Evolutionary conservation across 805 yeast species (phyloP).

Genomic region (Barnettozyma botsteinii): DNA sequence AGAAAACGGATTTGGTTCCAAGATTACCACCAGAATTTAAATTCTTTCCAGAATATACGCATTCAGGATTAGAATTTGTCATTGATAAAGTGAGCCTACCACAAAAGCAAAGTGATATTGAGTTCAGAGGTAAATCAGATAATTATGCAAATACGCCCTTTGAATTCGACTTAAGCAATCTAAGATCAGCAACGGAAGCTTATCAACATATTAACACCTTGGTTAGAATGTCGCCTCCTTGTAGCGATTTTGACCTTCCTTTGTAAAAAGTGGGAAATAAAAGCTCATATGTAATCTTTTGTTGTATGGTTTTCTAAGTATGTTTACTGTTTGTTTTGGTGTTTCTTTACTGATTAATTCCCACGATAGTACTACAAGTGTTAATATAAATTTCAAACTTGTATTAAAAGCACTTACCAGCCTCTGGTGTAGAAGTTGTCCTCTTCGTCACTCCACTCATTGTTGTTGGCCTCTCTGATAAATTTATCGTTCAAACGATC

Average conservation of each 20-base stretch:
- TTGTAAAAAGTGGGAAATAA: neutral
- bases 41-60: slow-evolving; percentile 25
- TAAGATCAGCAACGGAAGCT: slow-evolving; percentile 10
- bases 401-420: slow-evolving; percentile 14
- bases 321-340: too few species aligned
- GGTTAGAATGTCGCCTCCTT: slow-evolving; percentile 21
- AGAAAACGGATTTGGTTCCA: slow-evolving; percentile 54
- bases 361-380: too few species aligned
- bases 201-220: slow-evolving; percentile 20
- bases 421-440: slow-evolving; percentile 25
- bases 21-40: slow-evolving; percentile 44
- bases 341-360: too few species aligned
- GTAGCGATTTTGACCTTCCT: slow-evolving; percentile 12
- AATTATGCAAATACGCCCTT: slow-evolving; percentile 7
- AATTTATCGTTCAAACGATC: slow-evolving; percentile 2
- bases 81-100: slow-evolving; percentile 31
- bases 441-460: slow-evolving; percentile 21
- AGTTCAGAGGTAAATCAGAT: slow-evolving; percentile 16
- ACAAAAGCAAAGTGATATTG: slow-evolving; percentile 23
- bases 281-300: neutral
- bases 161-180: slow-evolving; percentile 8
- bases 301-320: too few species aligned
- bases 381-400: too few species aligned
- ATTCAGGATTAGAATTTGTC: slow-evolving; percentile 30
- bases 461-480: slow-evolving; percentile 8